Evolutionary conservation across 768 basidiomycete species (phyloP).

Genomic region (Phylloporus arenicola): DNA sequence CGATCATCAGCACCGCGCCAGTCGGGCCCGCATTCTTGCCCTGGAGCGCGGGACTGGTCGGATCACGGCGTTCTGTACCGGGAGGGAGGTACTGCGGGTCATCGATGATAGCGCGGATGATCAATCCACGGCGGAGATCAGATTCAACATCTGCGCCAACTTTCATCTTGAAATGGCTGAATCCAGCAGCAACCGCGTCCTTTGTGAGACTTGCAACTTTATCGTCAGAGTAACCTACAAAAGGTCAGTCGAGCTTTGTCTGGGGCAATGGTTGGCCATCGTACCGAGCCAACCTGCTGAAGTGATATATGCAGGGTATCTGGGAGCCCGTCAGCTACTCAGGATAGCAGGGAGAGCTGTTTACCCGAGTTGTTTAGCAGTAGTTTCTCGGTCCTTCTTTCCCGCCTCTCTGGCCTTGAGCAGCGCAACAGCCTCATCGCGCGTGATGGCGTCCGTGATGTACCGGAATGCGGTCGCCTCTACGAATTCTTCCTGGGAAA

Average conservation of each 20-base stretch:
- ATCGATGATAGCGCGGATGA: constrained; percentile 94
- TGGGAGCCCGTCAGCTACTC: constrained; percentile 21
- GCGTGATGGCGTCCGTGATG: constrained; percentile 90
- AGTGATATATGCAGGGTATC: constrained; percentile 92
- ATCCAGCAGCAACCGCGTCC: constrained; percentile 79
- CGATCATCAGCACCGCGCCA: constrained; percentile 93
- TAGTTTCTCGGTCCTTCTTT: constrained; percentile 74
- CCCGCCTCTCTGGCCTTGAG: constrained; percentile 70
- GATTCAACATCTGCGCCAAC: constrained; percentile 80
- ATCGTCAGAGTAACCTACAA: constrained; percentile 80
- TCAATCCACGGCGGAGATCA: constrained; percentile 80
- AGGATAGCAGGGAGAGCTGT: constrained; percentile 6
- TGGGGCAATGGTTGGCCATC: constrained; percentile 4
- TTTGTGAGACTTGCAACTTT: constrained; percentile 83
- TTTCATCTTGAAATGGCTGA: constrained; percentile 99
- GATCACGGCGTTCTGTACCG: constrained; percentile 52
- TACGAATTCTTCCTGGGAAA: constrained; percentile 69
- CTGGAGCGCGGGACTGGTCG: constrained; percentile 53
- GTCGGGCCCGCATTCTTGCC: constrained; percentile 95
- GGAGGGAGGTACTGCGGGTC: constrained; percentile 77
- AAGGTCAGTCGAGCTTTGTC: constrained; percentile 7
- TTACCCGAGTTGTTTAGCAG: constrained; percentile 65
- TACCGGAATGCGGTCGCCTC: constrained; percentile 77
- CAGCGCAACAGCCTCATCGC: constrained; percentile 81
- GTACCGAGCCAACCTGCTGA: constrained; percentile 86